Percentiles rank a stretch among this genome's conserved stretches.
These are phyloP conservation scores for Physcomitrellopsis africana DNA, from an alignment of 225 moss, liverwort and hornwort species.

Conservation along the genomic window DNA sequence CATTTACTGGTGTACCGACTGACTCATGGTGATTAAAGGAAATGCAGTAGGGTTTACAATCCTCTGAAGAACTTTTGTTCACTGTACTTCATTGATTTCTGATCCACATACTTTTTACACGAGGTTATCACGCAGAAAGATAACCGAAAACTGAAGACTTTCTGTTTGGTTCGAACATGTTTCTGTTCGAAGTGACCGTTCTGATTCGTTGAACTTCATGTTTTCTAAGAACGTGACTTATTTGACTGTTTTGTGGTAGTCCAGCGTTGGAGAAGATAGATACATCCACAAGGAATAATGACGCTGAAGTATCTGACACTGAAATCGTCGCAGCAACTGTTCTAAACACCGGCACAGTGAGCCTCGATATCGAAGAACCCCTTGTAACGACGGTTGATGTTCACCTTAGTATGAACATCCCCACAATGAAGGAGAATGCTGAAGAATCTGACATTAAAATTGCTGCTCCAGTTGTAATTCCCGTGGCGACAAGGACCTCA, in stretches of 20 bases:
- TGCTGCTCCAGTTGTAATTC: constrained; percentile 24
- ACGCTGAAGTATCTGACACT: background rate
- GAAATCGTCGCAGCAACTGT: constrained; percentile 1
- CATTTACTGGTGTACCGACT: too few species aligned
- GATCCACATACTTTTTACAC: too few species aligned
- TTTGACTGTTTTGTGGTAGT: constrained; percentile 1
- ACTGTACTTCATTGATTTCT: too few species aligned
- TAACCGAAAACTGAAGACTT: too few species aligned
- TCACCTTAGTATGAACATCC: background rate
- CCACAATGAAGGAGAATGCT: background rate
- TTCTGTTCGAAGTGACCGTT: too few species aligned
- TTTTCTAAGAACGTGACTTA: background rate
- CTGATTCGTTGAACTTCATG: background rate
- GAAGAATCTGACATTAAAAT: constrained; percentile 26
- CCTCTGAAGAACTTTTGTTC: too few species aligned
- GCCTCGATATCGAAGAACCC: too few species aligned
- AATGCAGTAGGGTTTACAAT: too few species aligned
- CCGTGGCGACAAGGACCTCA: constrained; percentile 23
- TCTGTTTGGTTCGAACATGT: too few species aligned
- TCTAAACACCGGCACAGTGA: background rate
- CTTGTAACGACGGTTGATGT: too few species aligned
- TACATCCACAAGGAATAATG: background rate
- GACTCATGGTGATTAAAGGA: too few species aligned
- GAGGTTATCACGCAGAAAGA: too few species aligned
- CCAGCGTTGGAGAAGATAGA: constrained; percentile 18